phyloP scores from a whole-genome alignment of 768 basidiomycete genomes.

The Auricularia cornea region DNA sequence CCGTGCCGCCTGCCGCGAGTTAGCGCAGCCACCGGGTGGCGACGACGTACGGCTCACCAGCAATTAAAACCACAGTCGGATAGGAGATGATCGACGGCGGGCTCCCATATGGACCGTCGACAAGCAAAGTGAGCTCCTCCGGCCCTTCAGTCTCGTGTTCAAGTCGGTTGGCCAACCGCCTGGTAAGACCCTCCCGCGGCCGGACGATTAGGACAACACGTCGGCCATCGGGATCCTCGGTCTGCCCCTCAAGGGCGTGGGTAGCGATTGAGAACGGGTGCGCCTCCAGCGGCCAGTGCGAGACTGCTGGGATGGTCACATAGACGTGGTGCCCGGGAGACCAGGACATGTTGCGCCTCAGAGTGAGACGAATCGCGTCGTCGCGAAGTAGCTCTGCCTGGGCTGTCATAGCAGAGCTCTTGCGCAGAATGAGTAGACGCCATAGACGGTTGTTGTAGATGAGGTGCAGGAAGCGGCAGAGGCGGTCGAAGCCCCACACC shows the following conservation, averaged over 20 bases:
- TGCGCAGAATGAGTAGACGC: not conserved
- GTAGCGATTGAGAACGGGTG: conserved; percentile 59
- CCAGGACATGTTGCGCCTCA: conserved; percentile 39
- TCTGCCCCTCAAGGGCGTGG: not conserved
- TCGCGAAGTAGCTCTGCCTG: conserved; percentile 35
- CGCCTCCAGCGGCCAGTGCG: conserved; percentile 37
- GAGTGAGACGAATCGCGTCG: conserved; percentile 39
- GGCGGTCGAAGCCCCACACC: conserved; percentile 41
- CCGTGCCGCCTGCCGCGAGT: conserved; percentile 35
- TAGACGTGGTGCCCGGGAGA: conserved; percentile 47
- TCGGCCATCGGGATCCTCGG: not conserved
- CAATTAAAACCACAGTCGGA: conserved; percentile 41
- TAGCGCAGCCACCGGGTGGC: not conserved
- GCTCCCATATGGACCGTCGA: conserved; percentile 54
- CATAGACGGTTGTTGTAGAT: conserved; percentile 30
- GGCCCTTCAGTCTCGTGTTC: not conserved
- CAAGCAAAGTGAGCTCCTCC: conserved; percentile 15
- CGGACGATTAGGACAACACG: conserved; percentile 49
- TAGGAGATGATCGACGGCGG: conserved; percentile 34
- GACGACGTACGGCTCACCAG: conserved; percentile 29
- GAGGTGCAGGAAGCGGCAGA: conserved; percentile 31
- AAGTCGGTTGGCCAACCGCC: conserved; percentile 29
- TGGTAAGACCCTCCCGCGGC: conserved; percentile 53
- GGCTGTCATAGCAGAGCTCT: not conserved
- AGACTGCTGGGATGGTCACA: conserved; percentile 41